Conservation (phyloP, 2,329 filamentous ascomycete species). For the Tothia fuscella region DNA sequence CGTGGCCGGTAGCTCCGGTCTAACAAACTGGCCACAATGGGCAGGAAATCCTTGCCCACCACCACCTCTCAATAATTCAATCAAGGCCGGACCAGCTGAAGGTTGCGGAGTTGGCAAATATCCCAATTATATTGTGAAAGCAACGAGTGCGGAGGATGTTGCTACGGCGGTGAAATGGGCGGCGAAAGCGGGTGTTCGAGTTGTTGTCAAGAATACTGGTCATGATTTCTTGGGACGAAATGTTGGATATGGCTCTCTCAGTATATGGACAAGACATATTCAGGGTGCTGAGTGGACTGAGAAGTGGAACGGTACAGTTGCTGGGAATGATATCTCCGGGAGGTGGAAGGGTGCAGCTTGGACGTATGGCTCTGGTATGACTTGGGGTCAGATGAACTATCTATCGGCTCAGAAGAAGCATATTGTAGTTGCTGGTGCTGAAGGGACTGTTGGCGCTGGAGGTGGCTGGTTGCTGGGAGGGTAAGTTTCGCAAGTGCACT, state of each 20-base stretch:
- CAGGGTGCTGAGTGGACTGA: conserved; percentile 4
- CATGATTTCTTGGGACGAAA: conserved; percentile 10
- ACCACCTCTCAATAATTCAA: not conserved
- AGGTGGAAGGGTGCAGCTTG: conserved; percentile 2
- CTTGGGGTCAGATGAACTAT: not conserved
- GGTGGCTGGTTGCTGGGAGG: conserved; percentile 15
- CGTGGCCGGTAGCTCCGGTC: not conserved
- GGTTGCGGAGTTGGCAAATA: conserved; percentile 6
- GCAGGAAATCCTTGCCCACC: conserved; percentile 7
- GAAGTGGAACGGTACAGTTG: conserved; percentile 1
- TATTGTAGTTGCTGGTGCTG: conserved; percentile 5
- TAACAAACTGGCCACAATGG: conserved; percentile 3
- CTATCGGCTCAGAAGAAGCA: not conserved
- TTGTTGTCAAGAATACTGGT: conserved; percentile 11
- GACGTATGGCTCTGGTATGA: not conserved
- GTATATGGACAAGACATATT: conserved; percentile 10
- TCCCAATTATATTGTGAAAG: conserved; percentile 9
- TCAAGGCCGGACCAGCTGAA: not conserved
- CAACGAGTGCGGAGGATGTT: conserved; percentile 5
- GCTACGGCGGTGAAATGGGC: conserved; percentile 7
- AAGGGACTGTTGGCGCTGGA: conserved; percentile 14
- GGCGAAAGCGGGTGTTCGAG: conserved; percentile 1
- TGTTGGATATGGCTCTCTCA: not conserved
- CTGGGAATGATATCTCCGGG: conserved; percentile 1
- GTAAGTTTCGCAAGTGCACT: not conserved